These are phyloP conservation scores for Termitomyces sp. DNA, from an alignment of 768 basidiomycete species.

Conservation along the genomic window DNA sequence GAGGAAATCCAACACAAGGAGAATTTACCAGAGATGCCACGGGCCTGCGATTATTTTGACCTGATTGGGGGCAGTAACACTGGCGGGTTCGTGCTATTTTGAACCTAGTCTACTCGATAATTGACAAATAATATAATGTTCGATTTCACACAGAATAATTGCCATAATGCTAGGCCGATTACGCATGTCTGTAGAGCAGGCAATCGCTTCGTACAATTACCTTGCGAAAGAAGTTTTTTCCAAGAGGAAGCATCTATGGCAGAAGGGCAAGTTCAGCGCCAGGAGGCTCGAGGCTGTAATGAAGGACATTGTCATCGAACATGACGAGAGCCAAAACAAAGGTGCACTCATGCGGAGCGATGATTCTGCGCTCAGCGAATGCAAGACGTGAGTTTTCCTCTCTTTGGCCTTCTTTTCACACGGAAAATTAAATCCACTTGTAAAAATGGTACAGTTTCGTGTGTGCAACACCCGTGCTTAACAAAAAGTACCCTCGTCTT, in stretches of 20 bases:
- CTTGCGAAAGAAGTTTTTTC: background rate
- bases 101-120: background rate
- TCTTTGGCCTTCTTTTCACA: background rate
- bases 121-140: background rate
- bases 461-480: background rate
- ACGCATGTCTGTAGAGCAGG: background rate
- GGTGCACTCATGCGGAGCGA: background rate
- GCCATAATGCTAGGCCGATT: background rate
- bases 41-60: too few species aligned
- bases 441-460: background rate
- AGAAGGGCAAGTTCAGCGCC: background rate
- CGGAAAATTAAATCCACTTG: background rate
- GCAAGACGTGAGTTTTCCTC: background rate
- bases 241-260: background rate
- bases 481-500: background rate
- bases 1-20: too few species aligned
- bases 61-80: conserved; percentile 18
- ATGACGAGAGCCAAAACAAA: background rate
- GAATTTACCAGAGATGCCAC: too few species aligned
- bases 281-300: background rate
- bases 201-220: background rate
- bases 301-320: background rate
- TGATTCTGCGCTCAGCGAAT: background rate
- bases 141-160: background rate
- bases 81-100: conserved; percentile 17